Base-by-base conservation (phyloP, 106 monocot species). In the Alisma plantagoaquatica region DNA sequence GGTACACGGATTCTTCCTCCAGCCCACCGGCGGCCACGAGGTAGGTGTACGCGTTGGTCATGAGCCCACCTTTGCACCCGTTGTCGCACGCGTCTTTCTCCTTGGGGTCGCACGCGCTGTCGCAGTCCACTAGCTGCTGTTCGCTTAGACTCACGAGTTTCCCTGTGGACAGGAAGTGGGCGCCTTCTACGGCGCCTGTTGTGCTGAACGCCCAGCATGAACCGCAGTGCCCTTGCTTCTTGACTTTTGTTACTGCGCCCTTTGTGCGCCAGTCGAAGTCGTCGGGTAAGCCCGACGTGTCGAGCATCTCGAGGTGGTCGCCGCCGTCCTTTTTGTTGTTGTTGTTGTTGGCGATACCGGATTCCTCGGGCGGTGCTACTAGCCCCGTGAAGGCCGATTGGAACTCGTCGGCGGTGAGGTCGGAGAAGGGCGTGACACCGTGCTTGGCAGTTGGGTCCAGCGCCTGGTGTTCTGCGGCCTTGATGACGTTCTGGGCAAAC, bases 201-300 rank as follows among this genome's bases (percentile, higher is more conserved):
- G 91, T 86, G 78, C 91, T 92, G 61, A 92, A 92, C 18, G 92
- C 78, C 86, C 92, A 92, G 52, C 92, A 92, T 3, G 92, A 92
- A 6, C 92, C 92, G 31, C 92, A 92, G 0, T 57, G 52, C 7
- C 92, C 92, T 79, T 7, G 85, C 73, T 60, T 82, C 76, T 92
- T 92, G 29, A 92, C 82, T 2, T 72, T 56, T 1, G 92, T 92
- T 17, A 92, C 82, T 0, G 92, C 92, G 3, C 82, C 86, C 49
- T 65, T 86, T 62, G 82, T 74, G 46, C 82, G 65, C 92, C 92
- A 92, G 53, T 92, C 86, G 32, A 86, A 92, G 60, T 73, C 78
- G 33, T 43, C n/a, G 5, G 86, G 92, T 54, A 92, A 25, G 3
- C 71, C 51, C 3, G 45, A 43, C 32, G 56, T 46, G 16, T 56